Evolutionary conservation across 202 grass and related monocot species (phyloP), one percentile per base, ranked within the genome.

Genomic region (Musa balbisiana): DNA sequence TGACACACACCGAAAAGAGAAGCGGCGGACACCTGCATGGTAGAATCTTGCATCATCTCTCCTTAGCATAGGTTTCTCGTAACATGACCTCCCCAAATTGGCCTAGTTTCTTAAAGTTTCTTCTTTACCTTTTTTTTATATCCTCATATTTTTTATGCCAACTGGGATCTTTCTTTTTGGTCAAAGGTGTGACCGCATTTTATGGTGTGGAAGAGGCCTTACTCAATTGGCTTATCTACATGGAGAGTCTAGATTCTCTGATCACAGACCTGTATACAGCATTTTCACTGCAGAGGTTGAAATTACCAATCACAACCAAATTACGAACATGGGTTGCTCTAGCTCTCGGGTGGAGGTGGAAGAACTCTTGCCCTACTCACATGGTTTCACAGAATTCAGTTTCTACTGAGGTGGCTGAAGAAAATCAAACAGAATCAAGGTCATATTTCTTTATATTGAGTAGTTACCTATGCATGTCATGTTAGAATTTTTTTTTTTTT

Each of bases 261-360:
- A 97, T 76, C 93, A 97, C 62, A 85, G 93, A 26, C 93, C 90
- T n/a, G 93, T 97, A 75, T 97, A 93, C 75, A 89, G 88, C 69
- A 85, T 97, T 67, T 97, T 97, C 88, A 89, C 79, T 3, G 88
- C 90, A 2, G 93, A 97, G 81, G 93, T 97, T 25, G 80, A 96
- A 49, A 85, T 89, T 23, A 81, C 84, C 24, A 92, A 82, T 79
- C 81, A 82, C 51, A 67, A 76, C 33, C 84, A 77, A 21, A 82
- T 87, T 55, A 67, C 67, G 2, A 85, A 78, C 82, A 82, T 86
- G 43, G 80, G 72, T 53, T 88, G 88, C 10, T 91, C 93, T 49
- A 87, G 79, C 52, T 91, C 93, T 33, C 73, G 86, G 10, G 76
- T 89, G 26, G 93, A 92, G 49, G 83, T 91, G 26, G 90, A 89